Evolutionary conservation across 768 basidiomycete genomes (phyloP).

Genomic region (Zangia roseola): DNA sequence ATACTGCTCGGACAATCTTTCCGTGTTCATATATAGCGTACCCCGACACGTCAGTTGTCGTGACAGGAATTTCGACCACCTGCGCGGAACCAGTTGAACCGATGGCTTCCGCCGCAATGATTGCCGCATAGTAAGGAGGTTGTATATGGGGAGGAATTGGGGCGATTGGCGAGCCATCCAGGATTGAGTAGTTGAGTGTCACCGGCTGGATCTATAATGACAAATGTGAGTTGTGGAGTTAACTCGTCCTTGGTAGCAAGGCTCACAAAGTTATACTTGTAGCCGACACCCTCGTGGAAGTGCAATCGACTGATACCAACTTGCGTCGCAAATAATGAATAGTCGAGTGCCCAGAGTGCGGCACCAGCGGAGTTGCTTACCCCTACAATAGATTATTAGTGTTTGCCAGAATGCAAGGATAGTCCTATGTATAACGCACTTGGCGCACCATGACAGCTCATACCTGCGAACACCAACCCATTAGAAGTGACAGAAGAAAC

Average conservation of each 20-base stretch:
- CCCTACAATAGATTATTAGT: constrained; percentile 31
- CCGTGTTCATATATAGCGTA: constrained; percentile 59
- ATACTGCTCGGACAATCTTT: constrained; percentile 45
- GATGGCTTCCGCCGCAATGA: constrained; percentile 59
- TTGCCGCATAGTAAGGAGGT: constrained; percentile 63
- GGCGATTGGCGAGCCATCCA: constrained; percentile 51
- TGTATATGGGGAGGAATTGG: constrained; percentile 62
- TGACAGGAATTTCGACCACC: constrained; percentile 48
- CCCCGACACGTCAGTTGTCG: constrained; percentile 49
- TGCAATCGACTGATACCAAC: constrained; percentile 53
- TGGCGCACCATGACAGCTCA: constrained; percentile 40
- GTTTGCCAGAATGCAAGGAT: not conserved
- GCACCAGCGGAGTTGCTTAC: constrained; percentile 73
- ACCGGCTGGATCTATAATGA: constrained; percentile 55
- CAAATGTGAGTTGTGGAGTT: not conserved
- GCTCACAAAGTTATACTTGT: constrained; percentile 63
- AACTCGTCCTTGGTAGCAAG: not conserved
- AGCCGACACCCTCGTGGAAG: constrained; percentile 70
- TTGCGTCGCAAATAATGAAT: constrained; percentile 57
- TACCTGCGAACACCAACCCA: constrained; percentile 12
- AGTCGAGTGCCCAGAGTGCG: constrained; percentile 67
- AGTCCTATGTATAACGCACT: constrained; percentile 4
- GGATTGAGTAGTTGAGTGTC: constrained; percentile 53
- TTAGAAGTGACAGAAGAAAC: not conserved
- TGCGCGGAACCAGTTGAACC: constrained; percentile 42